Evolutionary conservation across 2,329 filamentous ascomycete genomes (phyloP), one percentile per base, ranked within the genome.

Genomic region (Zymoseptoria tritici): DNA sequence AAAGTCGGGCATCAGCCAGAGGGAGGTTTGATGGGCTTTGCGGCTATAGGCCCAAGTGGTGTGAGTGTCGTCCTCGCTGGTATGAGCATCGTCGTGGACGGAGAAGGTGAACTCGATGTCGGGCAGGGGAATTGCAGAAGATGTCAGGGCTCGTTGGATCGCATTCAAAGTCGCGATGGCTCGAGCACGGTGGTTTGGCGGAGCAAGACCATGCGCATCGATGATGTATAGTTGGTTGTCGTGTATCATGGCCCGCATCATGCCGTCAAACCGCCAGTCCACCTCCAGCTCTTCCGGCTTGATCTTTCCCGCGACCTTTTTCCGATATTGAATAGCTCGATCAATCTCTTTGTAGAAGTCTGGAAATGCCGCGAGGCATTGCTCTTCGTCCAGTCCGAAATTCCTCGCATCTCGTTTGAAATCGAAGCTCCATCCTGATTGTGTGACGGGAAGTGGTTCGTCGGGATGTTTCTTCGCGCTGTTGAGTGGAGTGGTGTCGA

Each of bases 1-100:
- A 58, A 81, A 81, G 61, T 81, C 79, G 0, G 80, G 79, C 74
- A 82, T 81, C 20, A 81, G 68, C 79, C 79, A 81, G 6, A 73
- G 67, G n/a, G 67, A 68, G 49, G 78, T 73, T 20, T 73, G 70
- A 9, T 74, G 22, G 64, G 71, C 52, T 36, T 49, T 56, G 42
- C 56, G 63, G 19, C 63, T 67, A 52, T 62, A 69, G 22, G 66
- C 66, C 67, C 66, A 70, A 13, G 62, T 65, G 13, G 68, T 67
- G 51, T 68, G 54, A 5, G 66, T 69, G 5, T 61, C 62, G 20
- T 60, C 21, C 19, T 57, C 56, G 22, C 62, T 52, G 11, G 59
- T 49, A n/a, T 64, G 57, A 6, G 62, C 56, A 55, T 71, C 76
- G 64, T 81, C 79, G 58, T 81, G 77, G 2, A 77, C 60, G 77